These are phyloP conservation scores for Macrolepiota fuliginosa DNA, from an alignment of 768 basidiomycete species.

Conservation along the genomic window DNA sequence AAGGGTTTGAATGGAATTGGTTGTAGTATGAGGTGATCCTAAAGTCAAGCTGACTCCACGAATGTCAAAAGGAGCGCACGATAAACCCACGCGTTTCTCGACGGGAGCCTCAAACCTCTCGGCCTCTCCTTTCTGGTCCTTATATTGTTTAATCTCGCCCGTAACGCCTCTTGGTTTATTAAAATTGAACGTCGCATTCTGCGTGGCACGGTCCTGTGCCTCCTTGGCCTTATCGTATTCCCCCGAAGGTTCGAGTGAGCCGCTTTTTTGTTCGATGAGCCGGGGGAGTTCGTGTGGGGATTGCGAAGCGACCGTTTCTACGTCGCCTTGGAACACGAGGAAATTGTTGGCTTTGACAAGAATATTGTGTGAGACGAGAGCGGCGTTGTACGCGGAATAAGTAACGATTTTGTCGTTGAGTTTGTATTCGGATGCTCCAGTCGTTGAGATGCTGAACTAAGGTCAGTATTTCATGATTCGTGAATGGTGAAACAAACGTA, in stretches of 20 bases:
- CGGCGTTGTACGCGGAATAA: slow-evolving; percentile 85
- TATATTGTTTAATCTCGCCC: slow-evolving; percentile 95
- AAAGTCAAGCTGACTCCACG: not conserved
- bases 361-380: slow-evolving; percentile 87
- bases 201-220: slow-evolving; percentile 86
- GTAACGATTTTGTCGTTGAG: slow-evolving; percentile 81
- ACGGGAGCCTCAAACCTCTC: slow-evolving; percentile 80
- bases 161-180: slow-evolving; percentile 91
- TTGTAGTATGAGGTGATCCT: slow-evolving; percentile 82
- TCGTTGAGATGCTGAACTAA: slow-evolving; percentile 70
- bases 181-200: slow-evolving; percentile 93
- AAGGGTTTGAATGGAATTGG: slow-evolving; percentile 86
- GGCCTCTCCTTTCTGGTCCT: slow-evolving; percentile 94
- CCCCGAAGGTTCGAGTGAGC: slow-evolving; percentile 82
- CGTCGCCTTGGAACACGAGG: slow-evolving; percentile 98
- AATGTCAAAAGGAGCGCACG: not conserved
- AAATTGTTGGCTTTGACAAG: slow-evolving; percentile 99
- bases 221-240: slow-evolving; percentile 91
- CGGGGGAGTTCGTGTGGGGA: slow-evolving; percentile 85
- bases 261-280: slow-evolving; percentile 94
- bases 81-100: slow-evolving; percentile 60
- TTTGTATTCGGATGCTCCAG: slow-evolving; percentile 88
- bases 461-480: slow-evolving; percentile 4
- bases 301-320: slow-evolving; percentile 96
- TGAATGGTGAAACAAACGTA: slow-evolving; percentile 49